A percentile compares a stretch with the other conserved stretches of the same genome.
These are phyloP conservation scores for Hirsutella minnesotensis DNA, from an alignment of 2,329 filamentous ascomycete genomes.

Conservation along the genomic window DNA sequence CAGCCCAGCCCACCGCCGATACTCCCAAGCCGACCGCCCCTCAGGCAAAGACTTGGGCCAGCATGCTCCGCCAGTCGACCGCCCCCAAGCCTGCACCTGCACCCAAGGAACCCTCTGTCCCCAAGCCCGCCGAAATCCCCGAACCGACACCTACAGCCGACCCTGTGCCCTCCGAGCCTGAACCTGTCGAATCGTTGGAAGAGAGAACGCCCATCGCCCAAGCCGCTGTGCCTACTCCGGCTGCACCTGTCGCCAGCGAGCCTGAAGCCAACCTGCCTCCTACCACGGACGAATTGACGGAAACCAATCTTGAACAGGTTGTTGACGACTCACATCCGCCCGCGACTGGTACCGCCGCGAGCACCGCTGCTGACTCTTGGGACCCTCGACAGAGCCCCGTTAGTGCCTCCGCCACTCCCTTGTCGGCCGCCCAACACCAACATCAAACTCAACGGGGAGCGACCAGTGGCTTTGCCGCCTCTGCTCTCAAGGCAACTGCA, in stretches of 20 bases:
- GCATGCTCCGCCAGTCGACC: slow-evolving; percentile 55
- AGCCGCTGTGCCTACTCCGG: slow-evolving; percentile 14
- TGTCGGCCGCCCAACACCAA: slow-evolving; percentile 52
- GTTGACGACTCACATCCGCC: slow-evolving; percentile 69
- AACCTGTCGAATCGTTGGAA: slow-evolving; percentile 22
- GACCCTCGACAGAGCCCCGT: slow-evolving; percentile 52
- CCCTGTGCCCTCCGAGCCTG: slow-evolving; percentile 19
- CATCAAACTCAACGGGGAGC: slow-evolving; percentile 41
- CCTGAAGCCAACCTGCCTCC: slow-evolving; percentile 49
- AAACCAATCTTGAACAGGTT: slow-evolving; percentile 85
- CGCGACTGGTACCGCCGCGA: slow-evolving; percentile 72
- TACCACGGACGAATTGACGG: slow-evolving; percentile 73
- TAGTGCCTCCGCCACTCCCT: slow-evolving; percentile 53
- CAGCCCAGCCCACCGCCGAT: slow-evolving; percentile 21
- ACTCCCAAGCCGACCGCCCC: slow-evolving; percentile 25
- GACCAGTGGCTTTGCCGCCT: slow-evolving; percentile 62
- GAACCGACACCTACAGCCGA: slow-evolving; percentile 26
- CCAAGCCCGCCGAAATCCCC: slow-evolving; percentile 25
- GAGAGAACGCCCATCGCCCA: slow-evolving; percentile 20
- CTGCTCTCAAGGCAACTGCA: slow-evolving; percentile 65
- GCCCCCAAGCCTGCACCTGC: slow-evolving; percentile 39
- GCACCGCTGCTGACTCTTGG: slow-evolving; percentile 78
- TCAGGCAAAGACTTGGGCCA: slow-evolving; percentile 57
- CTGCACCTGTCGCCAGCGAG: slow-evolving; percentile 22
- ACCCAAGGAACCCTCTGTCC: slow-evolving; percentile 12